phyloP scores from a whole-genome alignment of 495 filamentous ascomycete species.

The Glutinoglossum americanum region DNA sequence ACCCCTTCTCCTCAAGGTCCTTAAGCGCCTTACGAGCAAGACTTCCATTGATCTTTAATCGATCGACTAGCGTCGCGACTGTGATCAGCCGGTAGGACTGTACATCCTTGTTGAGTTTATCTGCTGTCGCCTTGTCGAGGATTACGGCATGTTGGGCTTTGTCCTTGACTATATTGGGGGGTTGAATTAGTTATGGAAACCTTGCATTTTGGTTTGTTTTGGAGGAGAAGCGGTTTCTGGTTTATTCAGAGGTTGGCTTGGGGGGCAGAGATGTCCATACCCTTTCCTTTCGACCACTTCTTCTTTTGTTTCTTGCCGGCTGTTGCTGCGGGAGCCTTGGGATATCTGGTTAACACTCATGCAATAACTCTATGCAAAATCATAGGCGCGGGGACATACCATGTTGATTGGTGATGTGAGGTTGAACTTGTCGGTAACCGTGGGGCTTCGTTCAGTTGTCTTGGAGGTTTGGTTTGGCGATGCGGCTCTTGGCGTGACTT shows the following conservation, averaged over 20 bases:
- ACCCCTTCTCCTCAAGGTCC: slow-evolving; percentile 92
- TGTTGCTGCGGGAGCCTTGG: slow-evolving; percentile 5
- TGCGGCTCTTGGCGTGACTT: slow-evolving; percentile 1
- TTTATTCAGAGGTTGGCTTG: slow-evolving; percentile 3
- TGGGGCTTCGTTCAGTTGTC: not conserved
- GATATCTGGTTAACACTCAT: not conserved
- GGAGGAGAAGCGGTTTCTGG: not conserved
- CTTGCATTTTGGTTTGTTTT: not conserved
- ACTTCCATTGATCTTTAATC: slow-evolving; percentile 99
- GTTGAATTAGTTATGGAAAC: not conserved
- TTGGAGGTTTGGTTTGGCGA: not conserved
- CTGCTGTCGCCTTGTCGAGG: slow-evolving; percentile 58
- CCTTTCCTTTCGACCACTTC: slow-evolving; percentile 99
- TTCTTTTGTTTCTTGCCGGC: slow-evolving; percentile 66
- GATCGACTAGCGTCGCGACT: slow-evolving; percentile 92
- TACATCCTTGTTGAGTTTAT: slow-evolving; percentile 95
- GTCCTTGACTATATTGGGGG: slow-evolving; percentile 73
- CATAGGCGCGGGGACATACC: not conserved
- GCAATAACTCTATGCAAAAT: too few relatives aligned
- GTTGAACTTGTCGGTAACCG: not conserved
- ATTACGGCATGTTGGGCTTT: slow-evolving; percentile 94
- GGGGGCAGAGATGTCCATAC: slow-evolving; percentile 24
- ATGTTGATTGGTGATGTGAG: not conserved
- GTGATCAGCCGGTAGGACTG: slow-evolving; percentile 99
- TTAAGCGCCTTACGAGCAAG: slow-evolving; percentile 73